phyloP scores from a whole-genome alignment of 2,329 filamentous ascomycete genomes.

The Clonostachys rhizophaga region DNA sequence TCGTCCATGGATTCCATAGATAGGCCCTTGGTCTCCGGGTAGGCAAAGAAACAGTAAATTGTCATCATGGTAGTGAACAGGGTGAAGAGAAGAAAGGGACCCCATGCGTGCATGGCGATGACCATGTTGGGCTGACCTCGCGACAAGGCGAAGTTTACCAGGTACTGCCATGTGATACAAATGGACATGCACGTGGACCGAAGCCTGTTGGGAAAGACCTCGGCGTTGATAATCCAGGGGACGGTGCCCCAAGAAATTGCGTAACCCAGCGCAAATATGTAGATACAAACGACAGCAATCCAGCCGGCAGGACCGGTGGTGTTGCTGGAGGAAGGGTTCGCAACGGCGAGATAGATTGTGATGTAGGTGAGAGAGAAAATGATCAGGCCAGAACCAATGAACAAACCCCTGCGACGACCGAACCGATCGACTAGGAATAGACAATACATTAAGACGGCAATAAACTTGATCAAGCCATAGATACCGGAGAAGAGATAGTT shows the following conservation, averaged over 20 bases:
- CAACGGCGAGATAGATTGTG: slow-evolving; percentile 63
- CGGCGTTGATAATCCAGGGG: slow-evolving; percentile 66
- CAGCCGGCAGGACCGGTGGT: slow-evolving; percentile 63
- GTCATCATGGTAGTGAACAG: too few relatives aligned
- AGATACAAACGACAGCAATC: slow-evolving; percentile 66
- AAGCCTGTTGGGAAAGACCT: slow-evolving; percentile 65
- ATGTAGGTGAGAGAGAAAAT: slow-evolving; percentile 63
- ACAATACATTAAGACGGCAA: slow-evolving; percentile 59
- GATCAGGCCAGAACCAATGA: slow-evolving; percentile 61
- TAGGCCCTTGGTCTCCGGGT: slow-evolving; percentile 46
- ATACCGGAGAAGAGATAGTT: slow-evolving; percentile 70
- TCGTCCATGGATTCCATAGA: slow-evolving; percentile 48
- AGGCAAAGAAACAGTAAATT: too few relatives aligned
- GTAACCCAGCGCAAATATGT: slow-evolving; percentile 56
- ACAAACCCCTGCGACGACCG: slow-evolving; percentile 54
- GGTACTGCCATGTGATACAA: slow-evolving; percentile 65
- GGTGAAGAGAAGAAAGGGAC: too few relatives aligned
- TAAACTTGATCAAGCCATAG: slow-evolving; percentile 68
- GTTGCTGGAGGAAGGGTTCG: slow-evolving; percentile 45
- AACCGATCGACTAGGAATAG: slow-evolving; percentile 65
- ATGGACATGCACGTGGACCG: slow-evolving; percentile 64
- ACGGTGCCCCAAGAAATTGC: slow-evolving; percentile 65
- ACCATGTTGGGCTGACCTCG: slow-evolving; percentile 29
- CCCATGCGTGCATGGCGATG: too few relatives aligned
- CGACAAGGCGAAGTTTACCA: slow-evolving; percentile 72